Evolutionary conservation across 2,329 filamentous ascomycete genomes (phyloP).

Genomic region (Colletotrichum tofieldiae): DNA sequence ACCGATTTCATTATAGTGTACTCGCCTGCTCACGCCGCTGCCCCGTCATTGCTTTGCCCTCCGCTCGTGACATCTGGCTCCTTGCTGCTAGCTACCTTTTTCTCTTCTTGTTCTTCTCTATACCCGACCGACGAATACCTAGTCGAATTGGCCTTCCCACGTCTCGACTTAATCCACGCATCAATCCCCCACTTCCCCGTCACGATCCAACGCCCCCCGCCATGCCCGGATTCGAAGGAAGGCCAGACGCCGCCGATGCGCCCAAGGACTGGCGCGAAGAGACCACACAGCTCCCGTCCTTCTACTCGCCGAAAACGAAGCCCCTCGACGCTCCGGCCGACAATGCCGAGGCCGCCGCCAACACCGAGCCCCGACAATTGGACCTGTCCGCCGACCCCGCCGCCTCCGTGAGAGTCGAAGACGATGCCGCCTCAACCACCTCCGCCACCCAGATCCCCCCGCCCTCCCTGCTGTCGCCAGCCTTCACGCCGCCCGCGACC

Average conservation of each 20-base stretch:
- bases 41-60: neutral
- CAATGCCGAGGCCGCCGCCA: constrained; percentile 41
- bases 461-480: constrained; percentile 86
- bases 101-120: neutral
- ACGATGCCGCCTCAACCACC: constrained; percentile 36
- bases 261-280: constrained; percentile 50
- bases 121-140: neutral
- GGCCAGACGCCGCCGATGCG: constrained; percentile 39
- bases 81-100: too few relatives aligned
- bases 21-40: neutral
- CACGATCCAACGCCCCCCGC: constrained; percentile 10
- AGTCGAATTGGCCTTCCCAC: constrained; percentile 11
- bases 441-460: constrained; percentile 56
- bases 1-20: constrained; percentile 24
- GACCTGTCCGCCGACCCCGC: constrained; percentile 40
- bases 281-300: constrained; percentile 60
- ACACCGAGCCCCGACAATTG: constrained; percentile 37
- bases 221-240: constrained; percentile 48
- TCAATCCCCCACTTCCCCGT: constrained; percentile 21
- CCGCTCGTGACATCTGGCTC: neutral
- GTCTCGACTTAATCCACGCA: constrained; percentile 3
- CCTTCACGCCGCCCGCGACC: constrained; percentile 82
- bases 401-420: constrained; percentile 34
- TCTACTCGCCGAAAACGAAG: constrained; percentile 61
- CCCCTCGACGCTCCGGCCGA: constrained; percentile 46